Evolutionary conservation across 2,329 filamentous ascomycete genomes (phyloP), one percentile per base, ranked within the genome.

Genomic region (Cercospora sp.): DNA sequence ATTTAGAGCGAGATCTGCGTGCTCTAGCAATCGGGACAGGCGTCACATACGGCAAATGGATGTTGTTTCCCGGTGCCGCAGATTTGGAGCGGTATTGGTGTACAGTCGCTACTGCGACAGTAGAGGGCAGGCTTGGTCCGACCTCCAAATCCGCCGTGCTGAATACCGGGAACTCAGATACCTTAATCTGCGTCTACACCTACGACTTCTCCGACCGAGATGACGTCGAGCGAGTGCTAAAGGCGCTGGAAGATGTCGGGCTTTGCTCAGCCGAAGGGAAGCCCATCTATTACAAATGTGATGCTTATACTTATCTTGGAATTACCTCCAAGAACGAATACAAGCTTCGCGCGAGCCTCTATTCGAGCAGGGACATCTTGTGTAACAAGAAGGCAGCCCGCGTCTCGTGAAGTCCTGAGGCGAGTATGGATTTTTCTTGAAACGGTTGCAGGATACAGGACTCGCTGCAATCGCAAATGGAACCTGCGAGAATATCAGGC

Each of bases 251-350:
- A 13, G 82, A 88, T 65, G 81, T 93, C 67, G 87, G 85, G 7
- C 80, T 95, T 42, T 82, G 90, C 16, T 73, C 75, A 6, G 18
- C 71, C 26, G 73, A 75, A 13, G 61, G 81, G 3, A 81, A 80
- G 57, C 80, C 83, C 0, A 88, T 95, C 60, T 94, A 92, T 77
- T 96, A 96, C 81, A 96, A 96, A 76, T 86, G 86, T 73, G 89
- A 90, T 85, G 77, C 83, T 78, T 87, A 81, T 68, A 83, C 82
- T 0, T 75, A 81, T 48, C 75, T 84, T 16, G 75, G 78, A n/a
- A 77, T 83, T 18, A 77, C 78, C 48, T 77, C 77, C 4, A 70
- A 75, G 6, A 83, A 81, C 51, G 69, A 75, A 8, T 83, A 80
- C 68, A 80, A 79, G 7, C 70, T 83, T 6, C 74, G 76, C 66